Conservation (phyloP, 164 flowering plant genomes). For the Tetracentron sinense region DNA sequence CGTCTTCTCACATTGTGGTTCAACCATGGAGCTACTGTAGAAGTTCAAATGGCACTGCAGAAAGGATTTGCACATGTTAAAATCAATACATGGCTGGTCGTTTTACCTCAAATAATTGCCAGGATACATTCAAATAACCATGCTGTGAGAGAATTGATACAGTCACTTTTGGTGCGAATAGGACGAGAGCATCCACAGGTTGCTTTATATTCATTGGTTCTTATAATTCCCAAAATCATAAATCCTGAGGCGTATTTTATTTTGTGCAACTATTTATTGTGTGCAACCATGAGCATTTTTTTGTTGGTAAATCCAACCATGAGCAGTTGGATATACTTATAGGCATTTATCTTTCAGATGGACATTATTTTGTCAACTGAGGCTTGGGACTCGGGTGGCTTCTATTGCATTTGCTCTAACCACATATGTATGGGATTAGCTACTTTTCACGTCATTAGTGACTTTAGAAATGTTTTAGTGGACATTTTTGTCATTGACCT, state of each 20-base stretch:
- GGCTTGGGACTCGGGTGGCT: too few species aligned
- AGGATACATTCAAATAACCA: slow-evolving; percentile 95
- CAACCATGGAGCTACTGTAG: slow-evolving; percentile 90
- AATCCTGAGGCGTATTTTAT: neutral
- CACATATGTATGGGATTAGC: too few species aligned
- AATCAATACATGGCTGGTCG: slow-evolving; percentile 98
- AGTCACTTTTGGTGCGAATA: slow-evolving; percentile 88
- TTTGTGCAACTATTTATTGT: neutral
- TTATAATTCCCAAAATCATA: neutral
- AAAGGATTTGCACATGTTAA: slow-evolving; percentile 84
- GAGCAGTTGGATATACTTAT: too few species aligned
- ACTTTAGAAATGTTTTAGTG: too few species aligned
- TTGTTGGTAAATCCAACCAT: too few species aligned
- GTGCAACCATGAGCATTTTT: too few species aligned
- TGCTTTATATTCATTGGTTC: neutral
- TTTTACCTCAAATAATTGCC: slow-evolving; percentile 97
- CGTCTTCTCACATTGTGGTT: slow-evolving; percentile 99
- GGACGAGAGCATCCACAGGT: slow-evolving; percentile 99
- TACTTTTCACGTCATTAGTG: too few species aligned
- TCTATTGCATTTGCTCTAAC: too few species aligned
- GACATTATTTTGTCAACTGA: too few species aligned
- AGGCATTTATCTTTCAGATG: too few species aligned
- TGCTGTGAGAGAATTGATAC: slow-evolving; percentile 95
- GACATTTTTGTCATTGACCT: too few species aligned
- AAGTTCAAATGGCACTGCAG: slow-evolving; percentile 89